phyloP scores from a whole-genome alignment of 768 basidiomycete genomes.

The Leccinum subgranulosum region DNA sequence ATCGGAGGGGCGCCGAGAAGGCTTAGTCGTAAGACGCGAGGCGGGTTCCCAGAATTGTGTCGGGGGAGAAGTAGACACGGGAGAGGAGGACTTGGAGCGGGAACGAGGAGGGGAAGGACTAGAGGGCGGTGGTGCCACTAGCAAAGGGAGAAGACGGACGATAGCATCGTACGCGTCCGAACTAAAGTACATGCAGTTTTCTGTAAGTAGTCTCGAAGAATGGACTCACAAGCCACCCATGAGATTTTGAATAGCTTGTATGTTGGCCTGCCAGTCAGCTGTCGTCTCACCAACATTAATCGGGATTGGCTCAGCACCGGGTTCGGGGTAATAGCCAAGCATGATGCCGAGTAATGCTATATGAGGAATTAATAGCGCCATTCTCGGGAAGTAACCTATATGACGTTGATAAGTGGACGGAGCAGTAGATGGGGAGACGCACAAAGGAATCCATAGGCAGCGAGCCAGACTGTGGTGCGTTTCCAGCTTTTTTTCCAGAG shows the following conservation, averaged over 20 bases:
- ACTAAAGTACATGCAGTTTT: not conserved
- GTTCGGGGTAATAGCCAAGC: constrained; percentile 56
- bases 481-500: constrained; percentile 79
- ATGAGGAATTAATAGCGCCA: constrained; percentile 71
- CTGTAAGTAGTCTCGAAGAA: not conserved
- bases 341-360: constrained; percentile 59
- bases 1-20: not conserved
- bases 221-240: constrained; percentile 76
- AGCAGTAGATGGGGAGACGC: constrained; percentile 25
- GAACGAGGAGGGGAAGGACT: not conserved
- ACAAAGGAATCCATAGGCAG: constrained; percentile 79
- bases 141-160: constrained; percentile 41
- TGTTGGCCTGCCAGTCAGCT: constrained; percentile 80
- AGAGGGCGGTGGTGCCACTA: constrained; percentile 33
- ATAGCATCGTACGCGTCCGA: constrained; percentile 40
- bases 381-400: constrained; percentile 72
- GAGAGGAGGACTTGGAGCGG: not conserved
- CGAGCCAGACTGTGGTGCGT: constrained; percentile 72
- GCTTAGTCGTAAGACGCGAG: not conserved
- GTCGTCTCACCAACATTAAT: constrained; percentile 54
- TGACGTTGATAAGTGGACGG: not conserved
- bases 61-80: not conserved
- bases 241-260: constrained; percentile 88
- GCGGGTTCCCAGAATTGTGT: not conserved
- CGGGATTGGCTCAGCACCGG: constrained; percentile 32